Evolutionary conservation across 2,329 filamentous ascomycete species (phyloP), one percentile per base, ranked within the genome.

Genomic region (Didymella glomerata): DNA sequence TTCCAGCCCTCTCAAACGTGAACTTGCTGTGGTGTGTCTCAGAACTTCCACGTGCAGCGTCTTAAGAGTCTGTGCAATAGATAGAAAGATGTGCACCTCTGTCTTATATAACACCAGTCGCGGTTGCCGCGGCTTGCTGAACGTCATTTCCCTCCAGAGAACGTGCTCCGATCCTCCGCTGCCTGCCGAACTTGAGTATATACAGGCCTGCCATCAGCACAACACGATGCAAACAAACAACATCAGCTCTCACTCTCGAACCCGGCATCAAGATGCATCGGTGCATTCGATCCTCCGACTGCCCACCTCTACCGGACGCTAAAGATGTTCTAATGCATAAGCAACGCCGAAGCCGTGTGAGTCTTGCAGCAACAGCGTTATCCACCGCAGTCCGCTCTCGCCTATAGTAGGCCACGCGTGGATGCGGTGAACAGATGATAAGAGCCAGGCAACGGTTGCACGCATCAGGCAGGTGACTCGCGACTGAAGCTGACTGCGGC

Each of bases 151-250:
- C 13, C 11, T 42, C 3, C 6, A 25, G 14, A 36, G 24, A 40
- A 41, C 56, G 56, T 58, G 56, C 45, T 49, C 40, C 10, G 24
- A 41, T 24, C 38, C 38, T 10, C 42, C 56, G 50, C 40, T 8
- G 47, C n/a, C 11, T 49, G 46, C 34, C 56, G 38, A 30, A 34
- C 2, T n/a, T 34, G 41, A 27, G 5, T 50, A 47, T 34, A 54
- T 54, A 59, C 20, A 50, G 4, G 32, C 7, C 18, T 42, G 22
- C 32, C 40, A 25, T 36, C 50, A 47, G 40, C 40, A n/a, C 38
- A 36, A 3, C 5, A 14, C 44, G n/a, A 10, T 41, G 14, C 24
- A 14, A 27, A 24, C 30, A 13, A n/a, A 32, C 41, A 11, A 28
- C 38, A 44, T 30, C 32, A 54, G 13, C 32, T 34, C n/a, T 24